Conservation (phyloP, 192 early-diverging fungal species). For the Coemansia reversa region DNA sequence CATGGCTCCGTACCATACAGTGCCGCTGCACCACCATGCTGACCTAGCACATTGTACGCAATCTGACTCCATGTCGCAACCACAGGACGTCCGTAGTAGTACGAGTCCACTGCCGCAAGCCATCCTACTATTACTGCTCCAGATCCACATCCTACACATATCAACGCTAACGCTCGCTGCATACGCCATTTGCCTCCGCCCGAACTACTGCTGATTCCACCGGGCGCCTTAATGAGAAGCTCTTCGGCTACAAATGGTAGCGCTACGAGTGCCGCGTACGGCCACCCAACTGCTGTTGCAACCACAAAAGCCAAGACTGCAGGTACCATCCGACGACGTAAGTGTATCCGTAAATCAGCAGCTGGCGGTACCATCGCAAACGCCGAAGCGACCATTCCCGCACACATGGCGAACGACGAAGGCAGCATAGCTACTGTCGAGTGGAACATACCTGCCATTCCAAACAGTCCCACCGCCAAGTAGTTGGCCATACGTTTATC, state of each 20-base stretch:
- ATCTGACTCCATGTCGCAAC: slow-evolving; percentile 88
- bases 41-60: slow-evolving; percentile 84
- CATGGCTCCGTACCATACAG: slow-evolving; percentile 92
- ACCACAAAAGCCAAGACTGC: slow-evolving; percentile 64
- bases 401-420: slow-evolving; percentile 90
- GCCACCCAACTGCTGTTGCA: slow-evolving; percentile 79
- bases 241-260: slow-evolving; percentile 79
- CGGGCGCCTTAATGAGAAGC: slow-evolving; percentile 53
- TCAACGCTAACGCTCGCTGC: slow-evolving; percentile 7
- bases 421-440: slow-evolving; percentile 81
- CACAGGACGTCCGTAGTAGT: slow-evolving; percentile 68
- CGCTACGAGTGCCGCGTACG: slow-evolving; percentile 74
- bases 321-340: slow-evolving; percentile 51
- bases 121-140: slow-evolving; percentile 45
- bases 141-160: slow-evolving; percentile 25
- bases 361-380: slow-evolving; percentile 61
- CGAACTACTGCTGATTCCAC: background rate
- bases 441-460: slow-evolving; percentile 86
- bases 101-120: slow-evolving; percentile 69
- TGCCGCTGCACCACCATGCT: slow-evolving; percentile 61
- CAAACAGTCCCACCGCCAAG: slow-evolving; percentile 60
- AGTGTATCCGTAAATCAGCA: slow-evolving; percentile 19
- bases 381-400: slow-evolving; percentile 73
- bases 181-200: background rate
- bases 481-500: slow-evolving; percentile 68